Evolutionary conservation across 345 rosid genomes (phyloP), one percentile per base, ranked within the genome.

Genomic region (Brassica nigra): DNA sequence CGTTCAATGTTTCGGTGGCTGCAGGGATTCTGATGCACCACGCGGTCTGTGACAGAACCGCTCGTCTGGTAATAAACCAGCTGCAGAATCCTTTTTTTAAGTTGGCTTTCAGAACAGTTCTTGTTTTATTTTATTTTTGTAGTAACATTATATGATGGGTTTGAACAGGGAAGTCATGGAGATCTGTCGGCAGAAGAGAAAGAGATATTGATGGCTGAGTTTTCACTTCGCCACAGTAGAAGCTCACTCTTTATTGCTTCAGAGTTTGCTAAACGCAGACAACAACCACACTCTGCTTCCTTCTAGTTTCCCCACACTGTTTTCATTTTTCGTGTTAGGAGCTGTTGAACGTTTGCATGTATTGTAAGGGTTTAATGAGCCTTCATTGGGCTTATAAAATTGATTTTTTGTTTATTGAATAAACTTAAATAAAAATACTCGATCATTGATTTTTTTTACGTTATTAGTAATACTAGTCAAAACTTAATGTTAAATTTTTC

Each of bases 1-100:
- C 99, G 33, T 92, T 95, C 80, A 95, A 95, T 83, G 98, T 92
- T 68, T 95, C 99, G 28, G 98, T 95, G 75, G 99, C 98, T 68
- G 94, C 97, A 1, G 99, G 97, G 86, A 88, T 91, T 80, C 78
- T 92, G 54, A 91, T 92, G 99, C 99, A 90, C 81, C 97, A 92
- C 47, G 97, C 97, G 58, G 94, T 91, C 66, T 88, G 88, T 78
- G 96, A 95, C 85, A 82, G 95, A 89, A 82, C 75, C 71, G 80
- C 87, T 72, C 93, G 89, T 83, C 84, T 91, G 98, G 98, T 95
- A 88, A 37, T 63, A 9, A 58, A 47, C 42, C 58, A 27, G 29
- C 62, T 11, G 62, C 57, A 73, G 1, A 6, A 29, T 65, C 28
- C 18, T 36, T 0, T 65, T 42, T 42, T n/a, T 14, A 57, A 66